Evolutionary conservation across 805 yeast species (phyloP).

Genomic region (Sungouiozyma ichnusensis): DNA sequence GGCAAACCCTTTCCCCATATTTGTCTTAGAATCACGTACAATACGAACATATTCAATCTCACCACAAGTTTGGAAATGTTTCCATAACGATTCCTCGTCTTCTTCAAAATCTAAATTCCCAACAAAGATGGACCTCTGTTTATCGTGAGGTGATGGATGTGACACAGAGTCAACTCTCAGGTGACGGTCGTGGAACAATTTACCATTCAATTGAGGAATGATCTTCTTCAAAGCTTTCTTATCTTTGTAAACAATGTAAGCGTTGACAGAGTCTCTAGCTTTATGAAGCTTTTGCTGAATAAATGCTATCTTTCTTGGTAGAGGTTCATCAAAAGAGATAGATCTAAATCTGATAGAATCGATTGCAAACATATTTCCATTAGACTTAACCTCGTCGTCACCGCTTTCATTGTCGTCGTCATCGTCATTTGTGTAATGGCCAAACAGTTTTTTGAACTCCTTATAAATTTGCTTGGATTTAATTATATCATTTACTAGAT

Average conservation of each 20-base stretch:
- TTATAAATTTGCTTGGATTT: conserved; percentile 52
- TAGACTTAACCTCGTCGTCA: too few relatives aligned
- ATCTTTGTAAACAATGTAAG: conserved; percentile 70
- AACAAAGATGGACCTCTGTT: conserved; percentile 74
- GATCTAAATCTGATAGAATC: conserved; percentile 85
- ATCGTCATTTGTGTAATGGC: conserved; percentile 9
- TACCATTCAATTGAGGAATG: conserved; percentile 48
- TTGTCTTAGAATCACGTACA: conserved; percentile 85
- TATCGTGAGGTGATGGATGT: conserved; percentile 80
- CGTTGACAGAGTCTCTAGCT: conserved; percentile 72
- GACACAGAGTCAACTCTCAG: conserved; percentile 87
- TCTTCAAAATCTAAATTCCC: conserved; percentile 94
- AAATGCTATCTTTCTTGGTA: conserved; percentile 89
- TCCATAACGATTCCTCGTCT: conserved; percentile 82
- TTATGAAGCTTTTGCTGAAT: conserved; percentile 68
- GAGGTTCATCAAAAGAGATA: conserved; percentile 73
- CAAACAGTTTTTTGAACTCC: conserved; percentile 54
- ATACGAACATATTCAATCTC: conserved; percentile 82
- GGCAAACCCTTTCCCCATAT: conserved; percentile 95
- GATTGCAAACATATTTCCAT: too few relatives aligned
- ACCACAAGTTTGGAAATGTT: conserved; percentile 56
- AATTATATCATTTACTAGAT: conserved; percentile 57
- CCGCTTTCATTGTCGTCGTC: conserved; percentile 10
- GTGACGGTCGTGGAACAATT: conserved; percentile 60
- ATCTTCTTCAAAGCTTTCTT: conserved; percentile 33